Conservation (phyloP, 805 yeast species). For the Yarrowia alimentaria region DNA sequence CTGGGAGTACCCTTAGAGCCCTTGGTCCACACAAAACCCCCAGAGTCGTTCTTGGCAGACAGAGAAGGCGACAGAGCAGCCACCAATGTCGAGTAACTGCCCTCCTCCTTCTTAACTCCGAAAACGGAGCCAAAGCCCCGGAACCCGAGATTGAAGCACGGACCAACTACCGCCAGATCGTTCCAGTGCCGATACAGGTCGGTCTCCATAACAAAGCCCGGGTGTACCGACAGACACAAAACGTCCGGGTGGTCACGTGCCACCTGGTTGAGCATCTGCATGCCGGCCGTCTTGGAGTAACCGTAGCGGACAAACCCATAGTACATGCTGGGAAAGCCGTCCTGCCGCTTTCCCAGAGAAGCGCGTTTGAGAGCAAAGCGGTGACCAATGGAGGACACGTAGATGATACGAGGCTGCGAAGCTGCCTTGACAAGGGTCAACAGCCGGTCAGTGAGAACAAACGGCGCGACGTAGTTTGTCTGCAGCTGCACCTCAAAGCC, state of each 20-base stretch:
- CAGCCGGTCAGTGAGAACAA: constrained; percentile 60
- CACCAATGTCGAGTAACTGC: constrained; percentile 60
- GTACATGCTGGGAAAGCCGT: constrained; percentile 60
- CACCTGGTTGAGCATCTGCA: constrained; percentile 65
- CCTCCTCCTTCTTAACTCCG: constrained; percentile 72
- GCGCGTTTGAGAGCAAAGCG: constrained; percentile 51
- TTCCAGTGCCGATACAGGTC: constrained; percentile 75
- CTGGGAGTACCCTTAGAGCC: constrained; percentile 61
- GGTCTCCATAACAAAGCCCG: constrained; percentile 84
- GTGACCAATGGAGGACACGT: constrained; percentile 67
- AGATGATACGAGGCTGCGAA: constrained; percentile 48
- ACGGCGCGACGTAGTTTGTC: constrained; percentile 73
- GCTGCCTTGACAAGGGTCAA: constrained; percentile 50
- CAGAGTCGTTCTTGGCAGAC: constrained; percentile 54
- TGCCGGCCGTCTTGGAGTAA: constrained; percentile 71
- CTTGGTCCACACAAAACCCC: constrained; percentile 62
- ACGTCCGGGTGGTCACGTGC: constrained; percentile 66
- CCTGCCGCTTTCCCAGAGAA: constrained; percentile 49
- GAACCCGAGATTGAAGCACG: constrained; percentile 66
- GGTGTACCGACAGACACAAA: constrained; percentile 66
- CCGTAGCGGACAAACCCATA: constrained; percentile 81
- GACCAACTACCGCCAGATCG: constrained; percentile 72
- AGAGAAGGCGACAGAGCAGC: constrained; percentile 56
- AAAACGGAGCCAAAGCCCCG: constrained; percentile 65
- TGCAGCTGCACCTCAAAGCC: constrained; percentile 78